Base-by-base conservation (phyloP, 257 asterid genomes). In the Oldenlandia corymbosa region DNA sequence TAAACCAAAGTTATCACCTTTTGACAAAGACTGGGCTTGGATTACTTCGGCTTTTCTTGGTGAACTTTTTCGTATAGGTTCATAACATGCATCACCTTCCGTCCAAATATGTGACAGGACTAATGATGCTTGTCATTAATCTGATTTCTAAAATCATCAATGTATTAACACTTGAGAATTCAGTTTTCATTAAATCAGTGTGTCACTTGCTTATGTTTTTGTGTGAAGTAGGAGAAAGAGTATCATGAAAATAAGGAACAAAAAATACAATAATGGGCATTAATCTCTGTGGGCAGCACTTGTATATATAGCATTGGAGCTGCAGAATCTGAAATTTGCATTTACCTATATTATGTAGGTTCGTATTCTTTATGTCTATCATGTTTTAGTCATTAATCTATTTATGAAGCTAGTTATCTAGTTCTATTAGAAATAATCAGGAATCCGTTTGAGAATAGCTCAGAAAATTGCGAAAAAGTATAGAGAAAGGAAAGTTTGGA, bases 41-140 rank as follows among this genome's bases (percentile, higher is more conserved):
- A 45, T 45, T 16, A 52, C 34, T 52, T 52, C 20, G 58, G 18
- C 12, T 37, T 39, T 16, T 37, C n/a, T 12, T 28, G 30, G 48
- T 45, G 14, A 14, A 21, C 14, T 66, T 27, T 4, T 16, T n/a
- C n/a, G n/a, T 34, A 23, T 3, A 31, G 34, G 53, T 39, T 65
- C 54, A 31, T 51, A 27, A 54, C 21, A 26, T n/a, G 58, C 39
- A 46, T 23, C 52, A 24, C 37, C 46, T 30, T 17, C 30, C 21
- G 26, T 45, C n/a, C n/a, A 8, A 13, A 30, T 60, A 10, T 46
- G 46, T 47, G 48, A 46, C 12, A 31, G 39, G 41, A 31, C 42
- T 7, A 45, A 37, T 24, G n/a, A n/a, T n/a, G n/a, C n/a, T n/a
- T n/a, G n/a, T n/a, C 41, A 45, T 42, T 66, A 26, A 55, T 66